Evolutionary conservation across 495 filamentous ascomycete species (phyloP).

Genomic region (Neurospora sp.): DNA sequence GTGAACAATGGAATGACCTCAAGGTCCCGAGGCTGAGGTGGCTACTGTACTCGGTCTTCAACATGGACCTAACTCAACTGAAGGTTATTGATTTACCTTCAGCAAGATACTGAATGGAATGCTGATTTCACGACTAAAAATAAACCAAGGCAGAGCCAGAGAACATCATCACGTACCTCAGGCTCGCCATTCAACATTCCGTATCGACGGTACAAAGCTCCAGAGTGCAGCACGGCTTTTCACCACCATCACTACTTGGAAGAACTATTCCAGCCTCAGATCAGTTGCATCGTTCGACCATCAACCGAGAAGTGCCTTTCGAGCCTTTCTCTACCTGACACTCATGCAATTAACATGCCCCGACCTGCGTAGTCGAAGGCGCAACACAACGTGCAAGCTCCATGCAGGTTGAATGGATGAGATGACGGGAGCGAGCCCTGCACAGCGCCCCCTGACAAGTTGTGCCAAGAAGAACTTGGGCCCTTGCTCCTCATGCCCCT

Average conservation of each 20-base stretch:
- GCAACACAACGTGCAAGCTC: neutral
- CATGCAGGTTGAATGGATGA: neutral
- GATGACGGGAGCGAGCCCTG: neutral
- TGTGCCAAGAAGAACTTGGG: neutral
- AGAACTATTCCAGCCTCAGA: neutral
- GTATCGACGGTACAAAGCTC: neutral
- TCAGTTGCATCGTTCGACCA: neutral
- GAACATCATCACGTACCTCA: neutral
- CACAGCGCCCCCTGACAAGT: neutral
- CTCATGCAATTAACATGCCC: neutral
- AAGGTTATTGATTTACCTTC: neutral
- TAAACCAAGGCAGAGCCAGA: neutral
- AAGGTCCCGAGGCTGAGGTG: neutral
- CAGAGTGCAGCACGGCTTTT: neutral
- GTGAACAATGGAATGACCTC: neutral
- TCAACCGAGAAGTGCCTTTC: neutral
- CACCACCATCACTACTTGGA: neutral
- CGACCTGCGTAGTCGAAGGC: neutral
- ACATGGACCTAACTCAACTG: neutral
- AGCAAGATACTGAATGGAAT: neutral
- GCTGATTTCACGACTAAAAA: neutral
- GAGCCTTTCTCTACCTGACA: neutral
- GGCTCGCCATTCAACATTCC: neutral
- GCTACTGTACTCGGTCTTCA: neutral
- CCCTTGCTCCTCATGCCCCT: neutral